These are phyloP conservation scores for Lentinula sp. DNA, from an alignment of 768 basidiomycete genomes.

Conservation along the genomic window DNA sequence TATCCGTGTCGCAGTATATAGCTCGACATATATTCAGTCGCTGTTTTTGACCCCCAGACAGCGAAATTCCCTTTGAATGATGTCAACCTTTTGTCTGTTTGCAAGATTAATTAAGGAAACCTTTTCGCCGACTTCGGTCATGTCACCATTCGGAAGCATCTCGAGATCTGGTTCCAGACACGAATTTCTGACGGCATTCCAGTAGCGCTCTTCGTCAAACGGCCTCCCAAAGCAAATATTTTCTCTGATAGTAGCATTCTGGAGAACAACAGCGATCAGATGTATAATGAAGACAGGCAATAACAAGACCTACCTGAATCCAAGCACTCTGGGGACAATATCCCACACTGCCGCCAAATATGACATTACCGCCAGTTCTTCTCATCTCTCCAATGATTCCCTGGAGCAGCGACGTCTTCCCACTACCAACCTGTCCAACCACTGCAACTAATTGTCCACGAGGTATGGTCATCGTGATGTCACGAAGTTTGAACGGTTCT, in stretches of 20 bases:
- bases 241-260: constrained; percentile 83
- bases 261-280: not conserved
- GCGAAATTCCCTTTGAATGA: constrained; percentile 61
- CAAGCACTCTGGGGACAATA: constrained; percentile 88
- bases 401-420: constrained; percentile 67
- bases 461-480: constrained; percentile 64
- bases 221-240: constrained; percentile 86
- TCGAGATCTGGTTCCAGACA: constrained; percentile 79
- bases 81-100: not conserved
- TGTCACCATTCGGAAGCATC: constrained; percentile 68
- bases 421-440: constrained; percentile 75
- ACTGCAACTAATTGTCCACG: constrained; percentile 78
- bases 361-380: constrained; percentile 54
- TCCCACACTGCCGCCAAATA: constrained; percentile 70
- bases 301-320: constrained; percentile 56
- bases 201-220: constrained; percentile 77
- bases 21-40: constrained; percentile 82
- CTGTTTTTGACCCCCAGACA: constrained; percentile 79
- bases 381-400: constrained; percentile 84
- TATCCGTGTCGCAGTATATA: constrained; percentile 80
- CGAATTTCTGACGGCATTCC: constrained; percentile 71
- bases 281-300: not conserved
- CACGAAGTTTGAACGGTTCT: constrained; percentile 54
- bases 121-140: constrained; percentile 82
- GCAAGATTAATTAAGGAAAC: constrained; percentile 10